Conservation (phyloP, 257 asterid species). For the Salvia rosmarinus region DNA sequence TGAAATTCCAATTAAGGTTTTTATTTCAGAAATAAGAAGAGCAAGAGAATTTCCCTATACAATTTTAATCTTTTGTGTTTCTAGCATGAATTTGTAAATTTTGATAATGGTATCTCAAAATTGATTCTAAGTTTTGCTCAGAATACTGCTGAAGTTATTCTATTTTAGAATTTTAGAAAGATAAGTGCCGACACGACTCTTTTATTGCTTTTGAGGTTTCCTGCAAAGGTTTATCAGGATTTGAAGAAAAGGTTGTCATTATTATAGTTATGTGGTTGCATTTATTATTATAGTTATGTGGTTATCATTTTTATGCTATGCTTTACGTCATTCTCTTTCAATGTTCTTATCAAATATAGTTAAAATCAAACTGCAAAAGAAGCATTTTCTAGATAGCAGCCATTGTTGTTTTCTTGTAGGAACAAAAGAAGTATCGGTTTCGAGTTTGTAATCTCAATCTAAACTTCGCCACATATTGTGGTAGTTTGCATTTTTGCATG, state of each 20-base stretch:
- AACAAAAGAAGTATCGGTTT: background rate
- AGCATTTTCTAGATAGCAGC: background rate
- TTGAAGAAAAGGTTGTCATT: constrained; percentile 1
- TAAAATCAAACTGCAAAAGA: background rate
- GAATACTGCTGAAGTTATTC: background rate
- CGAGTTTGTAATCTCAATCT: background rate
- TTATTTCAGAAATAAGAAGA: background rate
- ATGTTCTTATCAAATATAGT: constrained; percentile 2
- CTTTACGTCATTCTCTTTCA: background rate
- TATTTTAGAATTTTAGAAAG: background rate
- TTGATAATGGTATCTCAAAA: background rate
- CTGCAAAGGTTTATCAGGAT: constrained; percentile 12
- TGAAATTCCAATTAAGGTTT: background rate
- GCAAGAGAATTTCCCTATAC: background rate
- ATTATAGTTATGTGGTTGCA: constrained; percentile 9
- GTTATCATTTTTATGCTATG: background rate
- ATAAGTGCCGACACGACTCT: no score
- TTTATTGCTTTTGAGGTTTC: constrained; percentile 23
- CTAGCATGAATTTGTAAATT: background rate
- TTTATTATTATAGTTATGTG: no score
- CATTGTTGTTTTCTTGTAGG: no score
- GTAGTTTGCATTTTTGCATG: background rate
- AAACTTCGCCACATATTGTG: background rate
- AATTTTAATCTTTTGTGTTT: background rate
- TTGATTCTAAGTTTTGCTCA: background rate